Conservation (phyloP, 257 asterid genomes). For the Striga asiatica region DNA sequence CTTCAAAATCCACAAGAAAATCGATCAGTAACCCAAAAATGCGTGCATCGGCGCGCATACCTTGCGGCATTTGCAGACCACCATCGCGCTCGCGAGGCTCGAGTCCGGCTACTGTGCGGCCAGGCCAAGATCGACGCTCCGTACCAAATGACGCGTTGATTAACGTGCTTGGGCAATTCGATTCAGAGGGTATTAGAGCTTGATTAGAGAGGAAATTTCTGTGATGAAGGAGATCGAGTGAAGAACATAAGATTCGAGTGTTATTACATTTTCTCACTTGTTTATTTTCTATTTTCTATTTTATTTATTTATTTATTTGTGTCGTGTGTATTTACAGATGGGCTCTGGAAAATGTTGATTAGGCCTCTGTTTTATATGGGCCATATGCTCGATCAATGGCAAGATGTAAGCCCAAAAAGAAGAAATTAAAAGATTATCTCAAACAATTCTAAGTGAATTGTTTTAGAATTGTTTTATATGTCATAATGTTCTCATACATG, state of each 20-base stretch:
- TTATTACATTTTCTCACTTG: neutral
- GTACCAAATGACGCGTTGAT: neutral
- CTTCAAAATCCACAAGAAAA: neutral
- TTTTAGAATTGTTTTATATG: too few relatives aligned
- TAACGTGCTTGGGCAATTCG: neutral
- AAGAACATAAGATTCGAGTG: neutral
- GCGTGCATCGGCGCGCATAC: constrained; percentile 21
- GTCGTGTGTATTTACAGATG: neutral
- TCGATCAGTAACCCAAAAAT: neutral
- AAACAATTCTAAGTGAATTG: too few relatives aligned
- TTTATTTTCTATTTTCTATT: neutral
- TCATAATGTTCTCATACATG: too few relatives aligned
- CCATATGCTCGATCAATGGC: neutral
- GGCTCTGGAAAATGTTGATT: neutral
- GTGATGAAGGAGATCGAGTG: neutral
- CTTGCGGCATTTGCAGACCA: constrained; percentile 99
- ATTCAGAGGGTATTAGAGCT: constrained; percentile 27
- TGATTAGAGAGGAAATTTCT: neutral
- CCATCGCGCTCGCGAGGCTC: constrained; percentile 48
- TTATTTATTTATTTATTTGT: too few relatives aligned
- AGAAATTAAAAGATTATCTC: too few relatives aligned
- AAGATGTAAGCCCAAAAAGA: too few relatives aligned
- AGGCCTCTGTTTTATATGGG: neutral
- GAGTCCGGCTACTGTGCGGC: constrained; percentile 7
- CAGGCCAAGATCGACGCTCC: constrained; percentile 29